Percentiles rank a stretch among this genome's conserved stretches.
These are phyloP conservation scores for Aegilops tauschii DNA, from an alignment of 176 grass and related monocot species.

Conservation along the genomic window DNA sequence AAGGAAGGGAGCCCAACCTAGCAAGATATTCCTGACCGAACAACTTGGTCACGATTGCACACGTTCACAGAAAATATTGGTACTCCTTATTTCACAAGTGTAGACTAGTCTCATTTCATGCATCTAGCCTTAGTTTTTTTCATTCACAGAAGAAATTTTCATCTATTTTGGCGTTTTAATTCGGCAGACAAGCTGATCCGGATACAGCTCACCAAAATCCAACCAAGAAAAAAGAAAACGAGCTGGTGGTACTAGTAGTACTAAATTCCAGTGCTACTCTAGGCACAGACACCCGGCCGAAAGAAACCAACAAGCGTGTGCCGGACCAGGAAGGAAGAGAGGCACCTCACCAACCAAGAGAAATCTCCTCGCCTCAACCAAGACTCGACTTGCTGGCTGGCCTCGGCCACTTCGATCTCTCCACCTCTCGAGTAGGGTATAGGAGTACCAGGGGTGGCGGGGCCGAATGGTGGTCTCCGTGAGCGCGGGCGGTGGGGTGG, in stretches of 20 bases:
- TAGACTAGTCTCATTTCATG: not conserved
- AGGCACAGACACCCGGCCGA: not conserved
- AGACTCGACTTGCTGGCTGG: not conserved
- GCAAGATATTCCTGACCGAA: not conserved
- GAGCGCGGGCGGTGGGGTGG: not conserved
- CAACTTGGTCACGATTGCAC: not conserved
- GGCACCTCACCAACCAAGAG: conserved; percentile 20
- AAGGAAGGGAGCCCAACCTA: conserved; percentile 18
- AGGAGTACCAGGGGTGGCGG: not conserved
- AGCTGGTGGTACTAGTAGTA: not conserved
- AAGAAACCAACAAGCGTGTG: not conserved
- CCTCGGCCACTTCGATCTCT: conserved; percentile 10
- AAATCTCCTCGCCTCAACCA: not conserved
- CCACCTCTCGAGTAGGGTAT: not conserved
- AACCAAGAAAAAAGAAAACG: not conserved
- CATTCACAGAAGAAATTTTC: too few species aligned
- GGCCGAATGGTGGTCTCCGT: conserved; percentile 10
- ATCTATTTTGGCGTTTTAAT: too few species aligned
- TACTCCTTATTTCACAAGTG: not conserved
- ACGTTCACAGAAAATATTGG: not conserved
- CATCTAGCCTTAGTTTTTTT: not conserved
- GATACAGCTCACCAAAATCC: conserved; percentile 5
- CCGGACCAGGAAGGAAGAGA: not conserved
- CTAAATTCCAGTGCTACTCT: not conserved
- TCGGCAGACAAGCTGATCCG: not conserved